These are phyloP conservation scores for Calendula officinalis DNA, from an alignment of 129 eudicot genomes.

Conservation along the genomic window DNA sequence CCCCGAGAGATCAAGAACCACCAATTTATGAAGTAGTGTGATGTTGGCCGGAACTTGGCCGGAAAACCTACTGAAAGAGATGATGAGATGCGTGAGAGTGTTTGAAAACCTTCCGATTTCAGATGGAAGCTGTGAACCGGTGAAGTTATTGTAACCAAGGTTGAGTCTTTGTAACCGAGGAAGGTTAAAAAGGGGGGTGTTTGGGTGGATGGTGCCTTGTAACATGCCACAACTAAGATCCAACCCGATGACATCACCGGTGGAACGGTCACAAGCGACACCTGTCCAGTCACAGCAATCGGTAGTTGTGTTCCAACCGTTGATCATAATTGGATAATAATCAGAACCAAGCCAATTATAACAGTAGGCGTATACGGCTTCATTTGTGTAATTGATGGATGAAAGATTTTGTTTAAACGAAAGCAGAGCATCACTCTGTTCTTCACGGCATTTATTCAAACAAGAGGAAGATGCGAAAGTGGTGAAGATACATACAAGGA, in stretches of 20 bases:
- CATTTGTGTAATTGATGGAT: neutral
- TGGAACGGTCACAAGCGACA: conserved; percentile 15
- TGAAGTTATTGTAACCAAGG: conserved; percentile 32
- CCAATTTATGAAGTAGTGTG: conserved; percentile 7
- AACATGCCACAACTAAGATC: conserved; percentile 34
- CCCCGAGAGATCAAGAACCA: neutral
- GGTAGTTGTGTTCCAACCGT: conserved; percentile 20
- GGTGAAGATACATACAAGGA: neutral
- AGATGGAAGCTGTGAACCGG: conserved; percentile 1
- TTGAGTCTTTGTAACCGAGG: conserved; percentile 20
- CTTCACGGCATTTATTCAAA: neutral
- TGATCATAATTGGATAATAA: conserved; percentile 6
- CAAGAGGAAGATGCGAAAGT: conserved; percentile 14
- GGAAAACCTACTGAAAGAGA: conserved; percentile 3
- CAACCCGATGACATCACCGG: conserved; percentile 35
- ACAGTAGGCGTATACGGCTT: neutral
- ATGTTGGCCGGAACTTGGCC: conserved; percentile 10
- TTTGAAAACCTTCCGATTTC: conserved; percentile 16
- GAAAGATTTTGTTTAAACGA: conserved; percentile 8
- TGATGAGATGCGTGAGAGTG: conserved; percentile 26
- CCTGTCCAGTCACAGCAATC: conserved; percentile 45
- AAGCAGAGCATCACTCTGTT: conserved; percentile 13
- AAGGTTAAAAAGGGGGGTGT: conserved; percentile 28
- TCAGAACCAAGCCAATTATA: neutral
- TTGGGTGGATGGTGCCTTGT: conserved; percentile 25